Percentiles rank a stretch among this genome's conserved stretches.
phyloP scores from a whole-genome alignment of 495 filamentous ascomycete species.

The Niebla homalea region DNA sequence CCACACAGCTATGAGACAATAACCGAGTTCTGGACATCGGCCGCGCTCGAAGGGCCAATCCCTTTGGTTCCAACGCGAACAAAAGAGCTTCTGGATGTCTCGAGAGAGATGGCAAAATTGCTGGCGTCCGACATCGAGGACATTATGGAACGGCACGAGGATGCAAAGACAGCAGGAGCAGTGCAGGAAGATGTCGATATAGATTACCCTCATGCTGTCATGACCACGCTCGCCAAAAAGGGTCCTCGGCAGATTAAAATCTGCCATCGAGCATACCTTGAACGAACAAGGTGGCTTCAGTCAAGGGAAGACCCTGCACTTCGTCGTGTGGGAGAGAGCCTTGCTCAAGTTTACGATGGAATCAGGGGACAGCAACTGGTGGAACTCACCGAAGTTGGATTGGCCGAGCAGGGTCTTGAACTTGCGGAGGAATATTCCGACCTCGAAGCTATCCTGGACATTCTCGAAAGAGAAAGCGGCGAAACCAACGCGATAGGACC shows the following conservation, averaged over 20 bases:
- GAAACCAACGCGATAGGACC: conserved; percentile 7
- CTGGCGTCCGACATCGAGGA: conserved; percentile 2
- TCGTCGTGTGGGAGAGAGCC: conserved; percentile 29
- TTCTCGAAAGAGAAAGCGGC: conserved; percentile 27
- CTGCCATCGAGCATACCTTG: conserved; percentile 45
- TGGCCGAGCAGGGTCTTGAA: conserved; percentile 50
- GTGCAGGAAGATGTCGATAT: conserved; percentile 22
- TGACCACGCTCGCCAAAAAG: conserved; percentile 35
- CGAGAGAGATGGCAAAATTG: conserved; percentile 17
- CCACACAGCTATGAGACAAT: conserved; percentile 45
- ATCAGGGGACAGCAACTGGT: conserved; percentile 46
- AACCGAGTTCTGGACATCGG: conserved; percentile 72
- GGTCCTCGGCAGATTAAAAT: conserved; percentile 43
- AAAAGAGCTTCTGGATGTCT: conserved; percentile 37
- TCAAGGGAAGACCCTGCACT: conserved; percentile 34
- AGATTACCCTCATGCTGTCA: neutral
- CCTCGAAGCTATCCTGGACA: conserved; percentile 54
- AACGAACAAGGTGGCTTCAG: conserved; percentile 48
- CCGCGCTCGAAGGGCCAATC: conserved; percentile 26
- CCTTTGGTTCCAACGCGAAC: conserved; percentile 34
- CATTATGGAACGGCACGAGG: conserved; percentile 5
- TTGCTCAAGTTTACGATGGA: conserved; percentile 35
- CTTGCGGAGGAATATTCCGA: conserved; percentile 64
- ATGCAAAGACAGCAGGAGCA: conserved; percentile 18
- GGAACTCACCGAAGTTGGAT: conserved; percentile 54